A percentile compares a stretch with the other conserved stretches of the same genome.
Evolutionary conservation across 371 early-diverging fungal species (phyloP).

Genomic region (Mucor sp.): DNA sequence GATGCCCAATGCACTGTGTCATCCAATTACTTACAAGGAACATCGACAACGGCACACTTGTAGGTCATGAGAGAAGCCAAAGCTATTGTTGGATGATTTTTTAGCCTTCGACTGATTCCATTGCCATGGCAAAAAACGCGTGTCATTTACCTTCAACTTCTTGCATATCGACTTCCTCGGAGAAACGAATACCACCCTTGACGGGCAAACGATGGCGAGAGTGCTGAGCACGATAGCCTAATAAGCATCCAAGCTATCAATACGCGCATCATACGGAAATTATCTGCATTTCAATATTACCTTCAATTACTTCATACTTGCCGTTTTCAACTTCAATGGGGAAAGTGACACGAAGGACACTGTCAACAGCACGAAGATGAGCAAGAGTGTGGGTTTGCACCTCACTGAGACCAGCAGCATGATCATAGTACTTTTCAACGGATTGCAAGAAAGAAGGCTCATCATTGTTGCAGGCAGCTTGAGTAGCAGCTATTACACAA

Average conservation of each 20-base stretch:
- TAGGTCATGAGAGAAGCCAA: conserved; percentile 85
- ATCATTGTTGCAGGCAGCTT: conserved; percentile 66
- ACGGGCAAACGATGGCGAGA: conserved; percentile 87
- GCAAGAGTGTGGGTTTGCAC: conserved; percentile 69
- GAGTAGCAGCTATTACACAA: conserved; percentile 59
- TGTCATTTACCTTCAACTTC: conserved; percentile 71
- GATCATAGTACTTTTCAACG: conserved; percentile 80
- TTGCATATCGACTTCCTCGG: conserved; percentile 80
- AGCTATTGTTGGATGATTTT: conserved; percentile 31
- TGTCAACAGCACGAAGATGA: conserved; percentile 81
- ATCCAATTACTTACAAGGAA: conserved; percentile 69
- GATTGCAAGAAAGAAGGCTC: conserved; percentile 82
- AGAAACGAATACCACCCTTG: conserved; percentile 88
- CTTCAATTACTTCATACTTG: conserved; percentile 74
- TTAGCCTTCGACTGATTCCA: not conserved
- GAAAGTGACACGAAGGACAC: conserved; percentile 81
- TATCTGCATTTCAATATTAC: conserved; percentile 17
- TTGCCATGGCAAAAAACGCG: not conserved
- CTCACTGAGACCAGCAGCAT: conserved; percentile 73
- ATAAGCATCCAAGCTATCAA: conserved; percentile 1
- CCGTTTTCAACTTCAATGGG: conserved; percentile 82
- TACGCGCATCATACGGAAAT: not conserved
- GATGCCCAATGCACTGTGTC: not conserved
- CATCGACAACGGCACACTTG: conserved; percentile 93
- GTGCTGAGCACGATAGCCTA: conserved; percentile 88